Percentiles rank a stretch among this genome's conserved stretches.
These are phyloP conservation scores for Aspergillus sp. DNA, from an alignment of 2,329 filamentous ascomycete genomes.

Conservation along the genomic window DNA sequence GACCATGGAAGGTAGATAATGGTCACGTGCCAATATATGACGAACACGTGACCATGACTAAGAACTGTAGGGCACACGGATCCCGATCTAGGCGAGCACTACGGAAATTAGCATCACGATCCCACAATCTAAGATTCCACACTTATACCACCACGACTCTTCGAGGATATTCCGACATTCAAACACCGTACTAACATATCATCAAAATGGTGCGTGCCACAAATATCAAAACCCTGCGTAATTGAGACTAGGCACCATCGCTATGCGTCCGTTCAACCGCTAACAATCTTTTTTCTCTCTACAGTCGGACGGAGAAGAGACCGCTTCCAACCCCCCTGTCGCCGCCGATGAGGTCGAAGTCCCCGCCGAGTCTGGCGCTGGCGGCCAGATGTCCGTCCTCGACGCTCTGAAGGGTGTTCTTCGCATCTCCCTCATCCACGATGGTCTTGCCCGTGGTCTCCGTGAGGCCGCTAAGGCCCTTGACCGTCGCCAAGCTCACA, in stretches of 20 bases:
- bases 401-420: slow-evolving; percentile 98
- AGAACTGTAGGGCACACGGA: slow-evolving; percentile 22
- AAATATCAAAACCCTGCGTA: background rate
- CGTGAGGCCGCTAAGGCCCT: slow-evolving; percentile 98
- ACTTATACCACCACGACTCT: slow-evolving; percentile 43
- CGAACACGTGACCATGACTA: slow-evolving; percentile 11
- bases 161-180: slow-evolving; percentile 55
- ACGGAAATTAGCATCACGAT: slow-evolving; percentile 21
- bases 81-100: slow-evolving; percentile 28
- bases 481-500: slow-evolving; percentile 97
- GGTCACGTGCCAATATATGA: background rate
- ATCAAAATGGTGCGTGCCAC: slow-evolving; percentile 47
- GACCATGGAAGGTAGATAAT: background rate
- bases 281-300: background rate
- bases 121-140: slow-evolving; percentile 25
- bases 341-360: slow-evolving; percentile 89
- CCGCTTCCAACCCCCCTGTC: slow-evolving; percentile 66
- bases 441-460: slow-evolving; percentile 96
- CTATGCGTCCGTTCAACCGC: background rate
- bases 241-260: background rate
- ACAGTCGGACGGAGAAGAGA: slow-evolving; percentile 99
- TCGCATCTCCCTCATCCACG: slow-evolving; percentile 98
- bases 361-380: slow-evolving; percentile 75
- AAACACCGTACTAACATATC: slow-evolving; percentile 26
- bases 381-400: slow-evolving; percentile 84